These are phyloP conservation scores for Kwoniella europaea DNA, from an alignment of 768 basidiomycete species.

Conservation along the genomic window DNA sequence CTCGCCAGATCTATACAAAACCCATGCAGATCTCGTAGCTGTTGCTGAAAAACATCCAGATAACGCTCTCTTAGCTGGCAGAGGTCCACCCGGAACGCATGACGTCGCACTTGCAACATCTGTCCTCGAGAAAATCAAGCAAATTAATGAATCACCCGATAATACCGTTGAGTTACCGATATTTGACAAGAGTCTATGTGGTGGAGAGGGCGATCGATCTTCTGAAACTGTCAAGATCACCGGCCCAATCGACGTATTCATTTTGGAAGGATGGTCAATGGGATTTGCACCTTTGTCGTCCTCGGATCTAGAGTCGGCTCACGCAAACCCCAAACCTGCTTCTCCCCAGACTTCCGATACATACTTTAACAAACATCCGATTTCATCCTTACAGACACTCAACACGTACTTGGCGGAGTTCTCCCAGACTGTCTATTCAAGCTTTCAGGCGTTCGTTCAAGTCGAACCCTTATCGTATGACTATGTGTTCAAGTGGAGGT, in stretches of 20 bases:
- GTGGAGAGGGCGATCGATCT: constrained; percentile 82
- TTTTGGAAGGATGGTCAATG: constrained; percentile 95
- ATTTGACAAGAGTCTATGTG: constrained; percentile 83
- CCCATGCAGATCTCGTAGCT: constrained; percentile 66
- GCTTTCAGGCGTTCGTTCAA: constrained; percentile 77
- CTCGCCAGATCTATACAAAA: constrained; percentile 72
- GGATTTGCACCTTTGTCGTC: constrained; percentile 61
- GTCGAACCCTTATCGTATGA: constrained; percentile 60
- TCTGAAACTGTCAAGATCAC: constrained; percentile 62
- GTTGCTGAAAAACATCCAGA: constrained; percentile 66
- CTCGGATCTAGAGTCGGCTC: constrained; percentile 10
- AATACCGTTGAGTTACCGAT: constrained; percentile 58
- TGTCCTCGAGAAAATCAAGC: constrained; percentile 64
- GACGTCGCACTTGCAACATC: constrained; percentile 71
- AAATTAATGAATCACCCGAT: constrained; percentile 54
- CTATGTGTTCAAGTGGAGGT: constrained; percentile 82
- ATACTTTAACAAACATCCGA: constrained; percentile 32
- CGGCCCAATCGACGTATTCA: constrained; percentile 73
- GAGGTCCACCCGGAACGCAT: constrained; percentile 94
- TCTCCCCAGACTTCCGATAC: constrained; percentile 16
- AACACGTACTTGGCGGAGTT: constrained; percentile 65
- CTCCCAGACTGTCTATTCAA: constrained; percentile 67
- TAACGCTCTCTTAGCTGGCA: constrained; percentile 74
- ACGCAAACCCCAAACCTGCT: constrained; percentile 22
- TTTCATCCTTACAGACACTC: constrained; percentile 26